Conservation (phyloP, 306 rosid genomes). For the Vicia villosa region DNA sequence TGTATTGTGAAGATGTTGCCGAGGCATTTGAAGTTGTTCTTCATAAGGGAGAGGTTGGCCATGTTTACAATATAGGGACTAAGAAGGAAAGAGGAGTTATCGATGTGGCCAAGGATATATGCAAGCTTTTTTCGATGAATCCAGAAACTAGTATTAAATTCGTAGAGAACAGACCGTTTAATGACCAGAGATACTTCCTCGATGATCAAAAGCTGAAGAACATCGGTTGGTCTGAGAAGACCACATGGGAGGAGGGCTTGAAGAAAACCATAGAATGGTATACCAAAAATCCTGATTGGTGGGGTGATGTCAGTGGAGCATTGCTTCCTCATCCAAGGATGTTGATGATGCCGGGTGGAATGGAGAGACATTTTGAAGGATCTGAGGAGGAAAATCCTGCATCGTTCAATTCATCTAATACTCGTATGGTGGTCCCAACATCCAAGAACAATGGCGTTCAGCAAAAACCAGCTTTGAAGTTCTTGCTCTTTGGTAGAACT, state of each 20-base stretch:
- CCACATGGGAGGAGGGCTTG: constrained; percentile 80
- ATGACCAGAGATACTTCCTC: constrained; percentile 64
- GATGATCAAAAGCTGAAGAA: constrained; percentile 71
- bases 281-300: constrained; percentile 72
- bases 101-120: constrained; percentile 59
- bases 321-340: constrained; percentile 89
- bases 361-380: constrained; percentile 65
- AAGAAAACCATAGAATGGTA: constrained; percentile 89
- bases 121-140: constrained; percentile 50
- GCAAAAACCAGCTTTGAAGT: constrained; percentile 61
- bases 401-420: constrained; percentile 49
- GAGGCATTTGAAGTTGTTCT: constrained; percentile 70
- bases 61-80: constrained; percentile 64
- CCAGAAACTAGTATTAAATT: constrained; percentile 47
- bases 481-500: constrained; percentile 76
- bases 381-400: constrained; percentile 55
- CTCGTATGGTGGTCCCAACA: constrained; percentile 68
- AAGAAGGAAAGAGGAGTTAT: constrained; percentile 67
- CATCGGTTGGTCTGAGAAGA: constrained; percentile 81
- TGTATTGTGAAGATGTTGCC: constrained; percentile 70
- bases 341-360: constrained; percentile 89
- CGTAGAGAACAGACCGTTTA: constrained; percentile 65
- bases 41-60: constrained; percentile 70
- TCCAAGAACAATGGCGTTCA: constrained; percentile 49
- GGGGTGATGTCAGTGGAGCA: constrained; percentile 92